These are phyloP conservation scores for Davidsoniella neocaledoniae DNA, from an alignment of 2,329 filamentous ascomycete species.

Conservation along the genomic window DNA sequence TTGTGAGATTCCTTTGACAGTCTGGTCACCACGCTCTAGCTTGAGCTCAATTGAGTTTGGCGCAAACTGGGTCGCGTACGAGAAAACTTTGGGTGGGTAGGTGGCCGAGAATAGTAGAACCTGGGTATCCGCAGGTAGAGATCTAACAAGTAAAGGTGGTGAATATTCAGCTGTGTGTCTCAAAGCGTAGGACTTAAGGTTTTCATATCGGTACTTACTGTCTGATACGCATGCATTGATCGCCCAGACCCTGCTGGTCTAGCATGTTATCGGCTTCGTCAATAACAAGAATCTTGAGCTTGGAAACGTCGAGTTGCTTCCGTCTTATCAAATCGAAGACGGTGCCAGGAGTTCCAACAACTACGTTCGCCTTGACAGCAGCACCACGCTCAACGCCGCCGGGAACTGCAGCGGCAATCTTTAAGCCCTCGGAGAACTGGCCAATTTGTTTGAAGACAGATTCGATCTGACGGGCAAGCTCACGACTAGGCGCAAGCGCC, in stretches of 20 bases:
- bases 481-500: conserved; percentile 78
- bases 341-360: conserved; percentile 89
- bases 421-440: conserved; percentile 59
- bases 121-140: conserved; percentile 61
- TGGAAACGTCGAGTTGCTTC: conserved; percentile 51
- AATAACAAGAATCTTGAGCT: conserved; percentile 70
- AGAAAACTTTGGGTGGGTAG: conserved; percentile 69
- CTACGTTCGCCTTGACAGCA: conserved; percentile 56
- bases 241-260: conserved; percentile 84
- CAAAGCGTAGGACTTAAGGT: not conserved
- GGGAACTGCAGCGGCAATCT: conserved; percentile 69
- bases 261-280: conserved; percentile 99
- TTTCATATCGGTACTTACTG: conserved; percentile 35
- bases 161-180: conserved; percentile 18
- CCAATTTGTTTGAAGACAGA: conserved; percentile 74
- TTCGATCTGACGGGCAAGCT: conserved; percentile 87
- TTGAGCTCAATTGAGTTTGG: conserved; percentile 76
- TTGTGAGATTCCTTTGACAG: conserved; percentile 92
- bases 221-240: conserved; percentile 87
- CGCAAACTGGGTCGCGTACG: conserved; percentile 71
- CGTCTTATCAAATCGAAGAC: conserved; percentile 74
- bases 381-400: conserved; percentile 53
- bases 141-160: conserved; percentile 26
- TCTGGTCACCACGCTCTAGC: conserved; percentile 77
- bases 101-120: conserved; percentile 93